Evolutionary conservation across 768 basidiomycete genomes (phyloP).

Genomic region (Pleurotus djamor): DNA sequence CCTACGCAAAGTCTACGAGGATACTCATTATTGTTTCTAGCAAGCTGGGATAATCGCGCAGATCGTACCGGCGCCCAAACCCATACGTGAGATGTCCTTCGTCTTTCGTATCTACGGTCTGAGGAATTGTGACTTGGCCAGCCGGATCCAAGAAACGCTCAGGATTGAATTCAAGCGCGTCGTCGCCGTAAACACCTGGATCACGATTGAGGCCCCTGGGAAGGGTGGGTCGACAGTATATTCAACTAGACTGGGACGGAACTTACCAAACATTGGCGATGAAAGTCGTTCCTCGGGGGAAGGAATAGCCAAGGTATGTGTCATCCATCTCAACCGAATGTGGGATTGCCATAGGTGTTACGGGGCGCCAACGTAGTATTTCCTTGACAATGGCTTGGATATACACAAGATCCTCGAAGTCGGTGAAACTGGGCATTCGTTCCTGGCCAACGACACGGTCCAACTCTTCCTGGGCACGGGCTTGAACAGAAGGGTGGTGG

Average conservation of each 20-base stretch:
- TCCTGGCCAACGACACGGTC: slow-evolving; percentile 19
- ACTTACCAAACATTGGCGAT: slow-evolving; percentile 2
- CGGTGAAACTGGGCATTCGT: slow-evolving; percentile 22
- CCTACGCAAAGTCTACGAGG: slow-evolving; percentile 37
- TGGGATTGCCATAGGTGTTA: not conserved
- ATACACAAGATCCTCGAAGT: slow-evolving; percentile 19
- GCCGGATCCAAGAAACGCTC: slow-evolving; percentile 17
- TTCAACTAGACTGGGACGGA: not conserved
- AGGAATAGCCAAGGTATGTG: not conserved
- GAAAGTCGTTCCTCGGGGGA: not conserved
- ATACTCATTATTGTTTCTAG: too few relatives aligned
- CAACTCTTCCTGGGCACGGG: slow-evolving; percentile 25
- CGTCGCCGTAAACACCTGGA: not conserved
- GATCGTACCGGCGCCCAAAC: slow-evolving; percentile 28
- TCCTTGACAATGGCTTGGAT: slow-evolving; percentile 22
- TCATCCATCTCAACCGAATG: slow-evolving; percentile 7
- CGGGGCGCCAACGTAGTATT: slow-evolving; percentile 19
- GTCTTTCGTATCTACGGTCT: slow-evolving; percentile 20
- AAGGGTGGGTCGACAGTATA: not conserved
- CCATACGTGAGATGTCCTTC: slow-evolving; percentile 34
- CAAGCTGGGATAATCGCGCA: not conserved
- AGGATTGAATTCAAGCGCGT: not conserved
- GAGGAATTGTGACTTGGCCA: slow-evolving; percentile 13
- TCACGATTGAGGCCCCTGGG: slow-evolving; percentile 1
- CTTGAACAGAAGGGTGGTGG: slow-evolving; percentile 19